Conservation (phyloP, 1,284 basidiomycete genomes). For the Hemileia vastatrix region DNA sequence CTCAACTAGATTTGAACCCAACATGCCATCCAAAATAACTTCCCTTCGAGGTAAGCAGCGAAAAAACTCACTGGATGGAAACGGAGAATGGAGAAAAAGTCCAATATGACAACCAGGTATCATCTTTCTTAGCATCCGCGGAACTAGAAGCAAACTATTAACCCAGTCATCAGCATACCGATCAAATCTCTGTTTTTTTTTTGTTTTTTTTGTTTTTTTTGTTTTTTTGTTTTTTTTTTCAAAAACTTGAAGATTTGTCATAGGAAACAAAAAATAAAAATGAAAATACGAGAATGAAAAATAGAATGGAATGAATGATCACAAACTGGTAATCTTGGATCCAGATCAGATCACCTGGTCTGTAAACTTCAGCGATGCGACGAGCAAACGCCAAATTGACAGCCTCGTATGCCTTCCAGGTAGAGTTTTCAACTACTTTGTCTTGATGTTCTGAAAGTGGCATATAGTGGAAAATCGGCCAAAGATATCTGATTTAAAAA, state of each 20-base stretch:
- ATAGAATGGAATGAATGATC: neutral
- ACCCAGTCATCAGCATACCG: no score
- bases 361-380: slow-evolving; percentile 63
- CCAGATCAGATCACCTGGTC: slow-evolving; percentile 68
- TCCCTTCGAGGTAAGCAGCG: slow-evolving; percentile 78
- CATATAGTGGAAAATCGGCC: slow-evolving; percentile 97
- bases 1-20: slow-evolving; percentile 88
- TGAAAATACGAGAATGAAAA: neutral
- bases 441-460: slow-evolving; percentile 49
- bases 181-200: no score
- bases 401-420: slow-evolving; percentile 73
- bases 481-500: slow-evolving; percentile 57
- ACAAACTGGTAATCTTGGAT: slow-evolving; percentile 55
- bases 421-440: slow-evolving; percentile 63
- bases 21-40: slow-evolving; percentile 94
- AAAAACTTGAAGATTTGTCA: no score
- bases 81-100: slow-evolving; percentile 92
- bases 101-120: slow-evolving; percentile 69
- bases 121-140: slow-evolving; percentile 67
- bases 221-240: no score
- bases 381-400: slow-evolving; percentile 80
- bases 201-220: no score
- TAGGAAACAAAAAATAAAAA: neutral
- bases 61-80: slow-evolving; percentile 94
- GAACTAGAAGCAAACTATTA: slow-evolving; percentile 63